Conservation (phyloP, 2,329 filamentous ascomycete species). For the Periconia macrospinosa region DNA sequence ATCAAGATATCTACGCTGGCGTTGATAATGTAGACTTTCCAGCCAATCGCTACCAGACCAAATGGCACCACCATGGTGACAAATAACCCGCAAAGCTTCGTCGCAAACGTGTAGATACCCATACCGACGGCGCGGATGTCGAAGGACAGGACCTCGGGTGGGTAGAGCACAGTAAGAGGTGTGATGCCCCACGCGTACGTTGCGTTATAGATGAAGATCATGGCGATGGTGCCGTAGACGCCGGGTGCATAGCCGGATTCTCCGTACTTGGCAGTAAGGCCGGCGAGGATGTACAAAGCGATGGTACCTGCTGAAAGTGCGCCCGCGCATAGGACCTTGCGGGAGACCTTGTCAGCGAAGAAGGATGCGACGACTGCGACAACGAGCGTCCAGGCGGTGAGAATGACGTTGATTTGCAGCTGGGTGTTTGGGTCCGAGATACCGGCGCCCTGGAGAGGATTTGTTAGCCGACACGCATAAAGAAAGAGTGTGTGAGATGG, state of each 20-base stretch:
- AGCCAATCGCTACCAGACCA: constrained; percentile 2
- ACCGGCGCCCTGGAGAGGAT: constrained; percentile 37
- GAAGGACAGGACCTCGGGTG: constrained; percentile 5
- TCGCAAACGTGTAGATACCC: not conserved
- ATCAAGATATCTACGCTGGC: constrained; percentile 48
- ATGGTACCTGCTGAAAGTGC: not conserved
- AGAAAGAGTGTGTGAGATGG: not conserved
- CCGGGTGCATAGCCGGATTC: constrained; percentile 39
- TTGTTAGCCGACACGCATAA: constrained; percentile 9
- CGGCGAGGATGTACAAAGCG: constrained; percentile 13
- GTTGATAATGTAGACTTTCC: constrained; percentile 45
- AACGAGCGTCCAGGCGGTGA: constrained; percentile 12
- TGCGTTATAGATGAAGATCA: constrained; percentile 7
- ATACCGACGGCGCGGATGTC: constrained; percentile 1
- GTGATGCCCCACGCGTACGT: constrained; percentile 7
- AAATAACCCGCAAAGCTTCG: not conserved
- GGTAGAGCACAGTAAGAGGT: constrained; percentile 6
- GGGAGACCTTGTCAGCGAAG: constrained; percentile 35
- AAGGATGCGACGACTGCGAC: constrained; percentile 32
- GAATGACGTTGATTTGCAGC: constrained; percentile 38
- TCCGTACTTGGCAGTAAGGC: constrained; percentile 25
- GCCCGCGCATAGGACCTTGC: constrained; percentile 12
- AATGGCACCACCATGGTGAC: constrained; percentile 1
- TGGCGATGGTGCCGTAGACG: constrained; percentile 31
- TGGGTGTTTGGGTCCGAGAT: constrained; percentile 49